phyloP scores from a whole-genome alignment of 192 early-diverging fungal species.

The Chytriomyces hyalinus region DNA sequence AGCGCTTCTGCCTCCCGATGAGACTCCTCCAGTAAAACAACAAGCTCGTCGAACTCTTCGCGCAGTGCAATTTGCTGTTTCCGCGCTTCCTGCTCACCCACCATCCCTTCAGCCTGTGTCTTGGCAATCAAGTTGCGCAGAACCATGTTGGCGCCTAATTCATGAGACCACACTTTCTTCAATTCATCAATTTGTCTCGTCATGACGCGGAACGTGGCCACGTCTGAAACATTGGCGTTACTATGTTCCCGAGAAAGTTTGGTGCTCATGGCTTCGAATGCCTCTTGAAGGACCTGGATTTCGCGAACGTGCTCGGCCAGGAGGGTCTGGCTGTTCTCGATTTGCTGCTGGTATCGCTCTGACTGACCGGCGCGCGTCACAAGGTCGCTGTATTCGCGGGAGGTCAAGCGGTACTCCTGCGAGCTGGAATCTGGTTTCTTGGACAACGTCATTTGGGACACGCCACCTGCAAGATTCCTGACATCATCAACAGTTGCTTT shows the following conservation, averaged over 20 bases:
- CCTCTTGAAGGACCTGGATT: conserved; percentile 45
- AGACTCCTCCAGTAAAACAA: conserved; percentile 36
- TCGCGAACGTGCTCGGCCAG: conserved; percentile 44
- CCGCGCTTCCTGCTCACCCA: conserved; percentile 32
- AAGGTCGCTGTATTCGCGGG: conserved; percentile 44
- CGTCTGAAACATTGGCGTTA: background rate
- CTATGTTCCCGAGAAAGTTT: conserved; percentile 11
- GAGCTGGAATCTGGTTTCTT: conserved; percentile 13
- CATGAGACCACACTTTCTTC: conserved; percentile 49
- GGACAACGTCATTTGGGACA: background rate
- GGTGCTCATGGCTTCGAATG: conserved; percentile 36
- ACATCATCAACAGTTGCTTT: background rate
- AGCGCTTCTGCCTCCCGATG: conserved; percentile 29
- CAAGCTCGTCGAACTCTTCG: conserved; percentile 52
- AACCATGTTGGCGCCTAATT: conserved; percentile 43
- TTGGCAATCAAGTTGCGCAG: conserved; percentile 48
- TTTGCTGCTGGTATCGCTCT: conserved; percentile 37
- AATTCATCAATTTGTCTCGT: conserved; percentile 49
- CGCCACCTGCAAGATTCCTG: background rate
- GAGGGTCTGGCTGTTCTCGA: conserved; percentile 45
- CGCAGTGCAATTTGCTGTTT: conserved; percentile 31
- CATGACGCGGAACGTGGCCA: conserved; percentile 30
- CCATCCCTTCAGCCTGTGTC: conserved; percentile 46
- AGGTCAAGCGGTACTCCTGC: conserved; percentile 26
- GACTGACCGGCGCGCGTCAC: conserved; percentile 33